Evolutionary conservation across 257 asterid genomes (phyloP).

Genomic region (Solanum appendiculatum): DNA sequence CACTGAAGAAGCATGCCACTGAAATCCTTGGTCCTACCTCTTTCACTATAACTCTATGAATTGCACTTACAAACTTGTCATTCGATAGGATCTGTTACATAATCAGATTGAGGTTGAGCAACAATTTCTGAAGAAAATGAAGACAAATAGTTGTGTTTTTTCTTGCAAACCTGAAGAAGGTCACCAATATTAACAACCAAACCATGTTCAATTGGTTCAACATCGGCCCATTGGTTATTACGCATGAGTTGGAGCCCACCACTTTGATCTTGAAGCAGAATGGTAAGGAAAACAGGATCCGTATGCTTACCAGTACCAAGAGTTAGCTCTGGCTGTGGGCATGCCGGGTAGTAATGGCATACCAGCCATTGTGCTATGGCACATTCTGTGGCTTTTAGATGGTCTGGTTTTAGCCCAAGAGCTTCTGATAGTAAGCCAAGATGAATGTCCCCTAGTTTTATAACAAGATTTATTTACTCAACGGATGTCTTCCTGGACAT

Average conservation of each 20-base stretch:
- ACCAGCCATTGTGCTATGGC: slow-evolving; percentile 14
- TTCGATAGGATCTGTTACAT: slow-evolving; percentile 38
- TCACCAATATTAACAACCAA: slow-evolving; percentile 61
- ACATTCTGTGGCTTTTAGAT: slow-evolving; percentile 31
- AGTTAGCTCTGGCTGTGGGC: slow-evolving; percentile 65
- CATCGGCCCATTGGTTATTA: slow-evolving; percentile 34
- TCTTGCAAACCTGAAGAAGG: slow-evolving; percentile 46
- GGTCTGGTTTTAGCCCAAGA: slow-evolving; percentile 37
- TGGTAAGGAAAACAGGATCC: slow-evolving; percentile 46
- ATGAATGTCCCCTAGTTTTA: slow-evolving; percentile 27
- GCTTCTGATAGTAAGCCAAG: slow-evolving; percentile 52
- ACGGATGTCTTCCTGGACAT: slow-evolving; percentile 30
- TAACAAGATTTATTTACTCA: slow-evolving; percentile 23
- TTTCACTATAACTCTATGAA: slow-evolving; percentile 57
- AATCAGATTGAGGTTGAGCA: too few species aligned
- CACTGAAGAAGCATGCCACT: slow-evolving; percentile 46
- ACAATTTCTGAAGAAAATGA: background rate
- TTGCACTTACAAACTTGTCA: slow-evolving; percentile 48
- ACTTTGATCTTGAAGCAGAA: slow-evolving; percentile 52
- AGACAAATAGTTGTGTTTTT: background rate
- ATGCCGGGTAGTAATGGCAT: slow-evolving; percentile 57
- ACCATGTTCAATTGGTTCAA: slow-evolving; percentile 37
- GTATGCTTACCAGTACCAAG: slow-evolving; percentile 54
- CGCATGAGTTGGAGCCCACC: slow-evolving; percentile 68
- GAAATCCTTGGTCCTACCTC: slow-evolving; percentile 51